A percentile compares a stretch with the other conserved stretches of the same genome.
Evolutionary conservation across 169 alveolate species (phyloP).

Genomic region (Eimeria sp.): DNA sequence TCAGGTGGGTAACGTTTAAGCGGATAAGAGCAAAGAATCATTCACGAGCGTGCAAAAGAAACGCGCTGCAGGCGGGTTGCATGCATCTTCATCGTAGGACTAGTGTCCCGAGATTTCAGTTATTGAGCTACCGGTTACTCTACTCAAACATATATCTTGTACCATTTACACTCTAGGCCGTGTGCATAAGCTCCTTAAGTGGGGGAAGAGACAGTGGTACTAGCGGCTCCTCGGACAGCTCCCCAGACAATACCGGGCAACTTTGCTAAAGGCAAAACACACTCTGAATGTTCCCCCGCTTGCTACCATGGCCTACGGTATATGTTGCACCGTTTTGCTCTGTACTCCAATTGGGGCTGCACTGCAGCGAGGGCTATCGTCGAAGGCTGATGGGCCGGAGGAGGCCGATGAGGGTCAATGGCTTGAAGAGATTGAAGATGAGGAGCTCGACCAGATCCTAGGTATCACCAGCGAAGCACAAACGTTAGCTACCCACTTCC

Average conservation of each 20-base stretch:
- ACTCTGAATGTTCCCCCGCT: background rate
- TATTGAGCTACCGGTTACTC: background rate
- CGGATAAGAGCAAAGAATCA: background rate
- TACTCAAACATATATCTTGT: background rate
- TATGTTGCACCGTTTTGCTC: background rate
- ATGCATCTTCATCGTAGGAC: background rate
- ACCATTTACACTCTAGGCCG: background rate
- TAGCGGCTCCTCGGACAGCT: background rate
- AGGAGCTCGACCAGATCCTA: constrained; percentile 34
- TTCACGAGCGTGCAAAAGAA: background rate
- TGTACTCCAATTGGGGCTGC: background rate
- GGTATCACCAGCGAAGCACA: background rate
- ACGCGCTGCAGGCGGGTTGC: background rate
- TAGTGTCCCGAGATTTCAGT: background rate
- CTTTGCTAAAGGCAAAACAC: background rate
- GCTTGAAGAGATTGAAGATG: constrained; percentile 55
- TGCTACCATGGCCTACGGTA: background rate
- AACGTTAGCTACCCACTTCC: background rate
- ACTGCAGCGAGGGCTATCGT: constrained; percentile 10
- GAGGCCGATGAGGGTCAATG: constrained; percentile 1
- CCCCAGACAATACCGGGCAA: background rate
- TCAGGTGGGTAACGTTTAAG: constrained; percentile 16
- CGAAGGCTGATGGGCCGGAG: constrained; percentile 11
- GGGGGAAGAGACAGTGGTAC: background rate
- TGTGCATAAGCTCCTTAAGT: background rate